A percentile compares a stretch with the other conserved stretches of the same genome.
Conservation (phyloP, 805 yeast genomes). For the Barnettozyma wickerhamii region DNA sequence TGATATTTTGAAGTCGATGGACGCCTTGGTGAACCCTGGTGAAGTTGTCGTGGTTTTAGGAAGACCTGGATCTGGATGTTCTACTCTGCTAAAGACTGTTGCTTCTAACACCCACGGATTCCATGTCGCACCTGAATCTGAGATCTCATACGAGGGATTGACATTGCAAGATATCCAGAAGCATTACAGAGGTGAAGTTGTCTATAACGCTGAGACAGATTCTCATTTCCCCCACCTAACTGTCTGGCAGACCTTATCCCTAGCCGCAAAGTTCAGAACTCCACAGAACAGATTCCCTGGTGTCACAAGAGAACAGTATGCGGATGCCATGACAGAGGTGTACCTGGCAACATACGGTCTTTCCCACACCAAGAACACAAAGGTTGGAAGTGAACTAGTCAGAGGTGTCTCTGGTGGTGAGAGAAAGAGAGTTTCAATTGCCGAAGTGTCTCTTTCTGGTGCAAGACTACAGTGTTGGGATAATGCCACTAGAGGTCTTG, state of each 20-base stretch:
- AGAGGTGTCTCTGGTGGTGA: conserved; percentile 74
- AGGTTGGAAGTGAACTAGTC: conserved; percentile 58
- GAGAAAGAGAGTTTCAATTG: conserved; percentile 64
- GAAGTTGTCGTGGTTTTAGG: conserved; percentile 70
- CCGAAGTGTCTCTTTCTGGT: conserved; percentile 48
- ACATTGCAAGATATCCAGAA: conserved; percentile 44
- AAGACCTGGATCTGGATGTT: conserved; percentile 77
- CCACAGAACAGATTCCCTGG: conserved; percentile 58
- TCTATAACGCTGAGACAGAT: conserved; percentile 67
- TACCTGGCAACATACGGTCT: conserved; percentile 45
- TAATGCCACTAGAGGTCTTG: conserved; percentile 58
- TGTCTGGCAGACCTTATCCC: conserved; percentile 60
- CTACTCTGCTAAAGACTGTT: conserved; percentile 59
- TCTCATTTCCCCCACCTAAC: conserved; percentile 64
- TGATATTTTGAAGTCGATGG: conserved; percentile 57
- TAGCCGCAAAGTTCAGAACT: conserved; percentile 56
- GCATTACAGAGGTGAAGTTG: conserved; percentile 63
- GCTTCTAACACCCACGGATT: conserved; percentile 62
- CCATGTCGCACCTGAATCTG: conserved; percentile 41
- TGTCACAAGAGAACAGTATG: conserved; percentile 48
- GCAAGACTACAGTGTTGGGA: conserved; percentile 47
- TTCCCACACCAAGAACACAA: conserved; percentile 51
- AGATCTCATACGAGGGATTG: conserved; percentile 51
- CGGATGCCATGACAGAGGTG: conserved; percentile 50
- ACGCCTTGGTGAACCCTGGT: conserved; percentile 57